Evolutionary conservation across 2,329 filamentous ascomycete genomes (phyloP).

Genomic region (Epichloe gansuensis): DNA sequence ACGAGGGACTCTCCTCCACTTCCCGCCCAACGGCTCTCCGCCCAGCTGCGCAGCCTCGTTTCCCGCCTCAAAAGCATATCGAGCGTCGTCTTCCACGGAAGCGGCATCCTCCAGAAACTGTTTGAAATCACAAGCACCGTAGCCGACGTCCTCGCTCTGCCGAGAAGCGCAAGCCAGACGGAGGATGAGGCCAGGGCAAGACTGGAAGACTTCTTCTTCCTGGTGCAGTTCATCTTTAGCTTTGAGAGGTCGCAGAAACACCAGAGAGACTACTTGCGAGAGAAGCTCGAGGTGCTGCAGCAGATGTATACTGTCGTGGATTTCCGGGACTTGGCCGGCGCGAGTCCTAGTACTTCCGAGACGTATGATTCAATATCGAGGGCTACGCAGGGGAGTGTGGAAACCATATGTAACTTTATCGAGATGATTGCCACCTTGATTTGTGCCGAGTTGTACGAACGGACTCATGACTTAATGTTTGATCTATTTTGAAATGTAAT

Average conservation of each 20-base stretch:
- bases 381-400: not conserved
- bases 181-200: conserved; percentile 33
- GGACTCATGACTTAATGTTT: too few relatives aligned
- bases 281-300: conserved; percentile 25
- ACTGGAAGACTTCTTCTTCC: conserved; percentile 41
- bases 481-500: too few relatives aligned
- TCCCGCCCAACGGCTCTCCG: conserved; percentile 27
- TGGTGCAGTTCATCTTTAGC: conserved; percentile 37
- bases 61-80: conserved; percentile 22
- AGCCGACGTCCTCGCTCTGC: conserved; percentile 43
- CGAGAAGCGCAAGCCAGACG: conserved; percentile 24
- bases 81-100: conserved; percentile 42
- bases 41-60: conserved; percentile 26
- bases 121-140: conserved; percentile 50
- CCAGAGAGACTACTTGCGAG: conserved; percentile 28
- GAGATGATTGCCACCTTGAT: too few relatives aligned
- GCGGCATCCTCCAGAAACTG: conserved; percentile 44
- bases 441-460: too few relatives aligned
- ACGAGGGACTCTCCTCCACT: conserved; percentile 28
- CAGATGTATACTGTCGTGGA: conserved; percentile 19
- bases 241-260: conserved; percentile 35
- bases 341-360: conserved; percentile 10
- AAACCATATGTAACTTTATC: not conserved
- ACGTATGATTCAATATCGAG: conserved; percentile 4
- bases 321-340: conserved; percentile 14